Evolutionary conservation across 1,139 yeast species (phyloP).

Genomic region (Yamadazyma taylorii): DNA sequence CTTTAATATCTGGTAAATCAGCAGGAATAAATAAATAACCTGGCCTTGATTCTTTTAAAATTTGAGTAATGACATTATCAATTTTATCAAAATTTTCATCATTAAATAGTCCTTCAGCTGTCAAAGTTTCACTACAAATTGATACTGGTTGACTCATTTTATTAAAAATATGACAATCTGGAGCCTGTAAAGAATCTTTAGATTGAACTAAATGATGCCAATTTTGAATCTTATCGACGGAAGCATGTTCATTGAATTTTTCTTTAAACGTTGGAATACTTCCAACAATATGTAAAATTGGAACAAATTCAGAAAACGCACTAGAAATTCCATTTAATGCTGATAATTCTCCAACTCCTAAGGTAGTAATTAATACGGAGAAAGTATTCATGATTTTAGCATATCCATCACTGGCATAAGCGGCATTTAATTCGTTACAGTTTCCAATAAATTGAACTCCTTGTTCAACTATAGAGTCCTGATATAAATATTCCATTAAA

Average conservation of each 20-base stretch:
- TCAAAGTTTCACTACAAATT: slow-evolving; percentile 58
- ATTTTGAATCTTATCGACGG: slow-evolving; percentile 23
- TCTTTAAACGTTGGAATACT: slow-evolving; percentile 49
- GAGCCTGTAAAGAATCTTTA: slow-evolving; percentile 43
- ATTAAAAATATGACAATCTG: slow-evolving; percentile 65
- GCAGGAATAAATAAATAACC: slow-evolving; percentile 78
- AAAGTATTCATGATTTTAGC: slow-evolving; percentile 52
- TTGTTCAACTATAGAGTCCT: slow-evolving; percentile 22
- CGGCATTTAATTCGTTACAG: slow-evolving; percentile 45
- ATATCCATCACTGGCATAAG: slow-evolving; percentile 81
- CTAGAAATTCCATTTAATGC: slow-evolving; percentile 86
- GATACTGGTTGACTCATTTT: slow-evolving; percentile 59
- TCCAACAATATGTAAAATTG: slow-evolving; percentile 83
- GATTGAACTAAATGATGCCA: slow-evolving; percentile 73
- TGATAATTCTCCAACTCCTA: slow-evolving; percentile 85
- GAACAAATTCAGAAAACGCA: slow-evolving; percentile 76
- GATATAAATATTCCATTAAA: slow-evolving; percentile 36
- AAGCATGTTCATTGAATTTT: slow-evolving; percentile 27
- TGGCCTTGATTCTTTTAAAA: slow-evolving; percentile 64
- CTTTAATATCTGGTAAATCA: slow-evolving; percentile 56
- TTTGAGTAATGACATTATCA: slow-evolving; percentile 61
- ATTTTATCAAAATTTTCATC: slow-evolving; percentile 47
- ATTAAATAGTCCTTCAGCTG: slow-evolving; percentile 34
- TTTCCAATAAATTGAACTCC: slow-evolving; percentile 29
- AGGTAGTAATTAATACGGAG: slow-evolving; percentile 58